Percentiles rank a stretch among this genome's conserved stretches.
Conservation (phyloP, 768 basidiomycete species). For the Lactifluus subvellereus region DNA sequence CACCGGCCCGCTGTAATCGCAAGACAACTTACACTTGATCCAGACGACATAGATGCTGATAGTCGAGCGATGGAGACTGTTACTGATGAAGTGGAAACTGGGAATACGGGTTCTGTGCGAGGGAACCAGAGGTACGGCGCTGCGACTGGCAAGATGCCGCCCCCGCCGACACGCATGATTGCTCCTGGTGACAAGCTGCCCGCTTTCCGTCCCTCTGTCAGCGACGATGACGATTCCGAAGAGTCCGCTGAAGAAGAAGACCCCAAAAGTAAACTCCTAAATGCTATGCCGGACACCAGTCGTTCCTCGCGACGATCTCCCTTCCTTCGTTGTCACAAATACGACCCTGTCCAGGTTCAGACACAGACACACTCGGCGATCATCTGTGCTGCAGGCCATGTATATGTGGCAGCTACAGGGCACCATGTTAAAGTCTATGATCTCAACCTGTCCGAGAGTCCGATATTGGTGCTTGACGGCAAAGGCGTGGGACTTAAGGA, state of each 20-base stretch:
- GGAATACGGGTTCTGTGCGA: neutral
- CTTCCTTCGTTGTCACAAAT: slow-evolving; percentile 29
- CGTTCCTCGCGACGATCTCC: slow-evolving; percentile 56
- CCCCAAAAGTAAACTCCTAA: slow-evolving; percentile 36
- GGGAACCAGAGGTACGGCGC: slow-evolving; percentile 3
- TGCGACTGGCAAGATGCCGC: slow-evolving; percentile 39
- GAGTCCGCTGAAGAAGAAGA: slow-evolving; percentile 45
- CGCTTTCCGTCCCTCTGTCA: slow-evolving; percentile 46
- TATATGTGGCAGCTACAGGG: slow-evolving; percentile 50
- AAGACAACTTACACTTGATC: neutral
- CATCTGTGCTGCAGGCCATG: slow-evolving; percentile 50
- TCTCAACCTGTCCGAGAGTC: slow-evolving; percentile 42
- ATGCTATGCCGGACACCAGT: slow-evolving; percentile 63
- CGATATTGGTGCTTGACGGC: slow-evolving; percentile 49
- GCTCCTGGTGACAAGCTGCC: slow-evolving; percentile 66
- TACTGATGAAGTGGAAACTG: neutral
- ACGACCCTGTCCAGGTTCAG: slow-evolving; percentile 46
- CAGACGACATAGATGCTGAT: neutral
- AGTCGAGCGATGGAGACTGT: neutral
- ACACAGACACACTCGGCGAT: slow-evolving; percentile 50
- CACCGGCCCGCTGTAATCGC: neutral
- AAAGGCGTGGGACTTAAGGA: slow-evolving; percentile 62
- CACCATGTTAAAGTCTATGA: slow-evolving; percentile 63
- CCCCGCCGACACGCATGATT: slow-evolving; percentile 72
- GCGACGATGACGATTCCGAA: slow-evolving; percentile 39